phyloP scores from a whole-genome alignment of 495 filamentous ascomycete species.

The Cairneyella variabilis region DNA sequence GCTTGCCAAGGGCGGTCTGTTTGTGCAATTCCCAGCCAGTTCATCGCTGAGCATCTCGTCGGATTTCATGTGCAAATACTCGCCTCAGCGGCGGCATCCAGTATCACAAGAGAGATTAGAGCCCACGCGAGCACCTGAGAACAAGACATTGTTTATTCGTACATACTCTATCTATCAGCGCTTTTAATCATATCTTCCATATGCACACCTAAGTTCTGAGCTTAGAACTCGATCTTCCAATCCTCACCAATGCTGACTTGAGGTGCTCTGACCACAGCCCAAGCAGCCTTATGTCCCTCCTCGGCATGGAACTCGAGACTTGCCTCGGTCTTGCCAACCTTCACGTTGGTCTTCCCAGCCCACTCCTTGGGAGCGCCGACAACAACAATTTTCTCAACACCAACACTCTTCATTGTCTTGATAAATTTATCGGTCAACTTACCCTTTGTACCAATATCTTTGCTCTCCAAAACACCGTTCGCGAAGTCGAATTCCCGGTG shows the following conservation, averaged over 20 bases:
- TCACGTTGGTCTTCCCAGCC: conserved; percentile 63
- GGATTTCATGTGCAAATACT: no score
- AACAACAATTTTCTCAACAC: conserved; percentile 78
- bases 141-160: no score
- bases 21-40: no score
- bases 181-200: no score
- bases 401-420: conserved; percentile 70
- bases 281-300: conserved; percentile 60
- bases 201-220: no score
- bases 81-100: no score
- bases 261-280: conserved; percentile 78
- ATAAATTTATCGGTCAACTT: conserved; percentile 69
- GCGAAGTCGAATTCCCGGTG: conserved; percentile 70
- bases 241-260: conserved; percentile 70
- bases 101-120: no score
- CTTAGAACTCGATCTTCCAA: conserved; percentile 71
- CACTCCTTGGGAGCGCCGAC: conserved; percentile 72
- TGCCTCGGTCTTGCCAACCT: conserved; percentile 55
- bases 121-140: no score
- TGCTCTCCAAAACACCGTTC: conserved; percentile 50
- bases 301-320: conserved; percentile 59
- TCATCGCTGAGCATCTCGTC: no score
- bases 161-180: no score
- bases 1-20: no score
- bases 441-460: conserved; percentile 48